A percentile compares a stretch with the other conserved stretches of the same genome.
phyloP scores from a whole-genome alignment of 495 filamentous ascomycete genomes.

The Trichoderma parareesei region DNA sequence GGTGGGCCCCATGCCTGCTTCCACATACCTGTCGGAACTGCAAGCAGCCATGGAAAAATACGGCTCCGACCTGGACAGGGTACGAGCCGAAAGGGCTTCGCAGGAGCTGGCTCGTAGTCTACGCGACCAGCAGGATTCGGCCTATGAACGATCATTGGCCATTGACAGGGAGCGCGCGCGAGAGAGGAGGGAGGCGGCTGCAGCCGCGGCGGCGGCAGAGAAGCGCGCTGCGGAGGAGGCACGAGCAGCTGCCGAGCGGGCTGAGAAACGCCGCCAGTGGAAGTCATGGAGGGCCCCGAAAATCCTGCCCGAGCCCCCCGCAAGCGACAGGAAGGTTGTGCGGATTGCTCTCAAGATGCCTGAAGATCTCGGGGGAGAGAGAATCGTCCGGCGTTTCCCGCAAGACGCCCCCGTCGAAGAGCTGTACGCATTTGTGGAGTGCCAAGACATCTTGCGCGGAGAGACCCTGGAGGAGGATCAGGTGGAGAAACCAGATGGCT shows the following conservation, averaged over 20 bases:
- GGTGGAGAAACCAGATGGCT: constrained; percentile 51
- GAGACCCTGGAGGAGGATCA: constrained; percentile 28
- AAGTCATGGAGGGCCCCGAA: constrained; percentile 65
- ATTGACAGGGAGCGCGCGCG: constrained; percentile 76
- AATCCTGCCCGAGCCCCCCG: constrained; percentile 59
- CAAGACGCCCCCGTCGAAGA: constrained; percentile 66
- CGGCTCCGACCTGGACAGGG: constrained; percentile 56
- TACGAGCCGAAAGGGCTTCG: constrained; percentile 60
- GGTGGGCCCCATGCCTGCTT: constrained; percentile 55
- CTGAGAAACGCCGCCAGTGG: constrained; percentile 61
- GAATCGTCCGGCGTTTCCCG: constrained; percentile 67
- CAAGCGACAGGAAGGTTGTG: constrained; percentile 58
- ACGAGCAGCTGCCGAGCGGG: constrained; percentile 51
- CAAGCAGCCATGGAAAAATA: constrained; percentile 62
- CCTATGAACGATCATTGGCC: constrained; percentile 85
- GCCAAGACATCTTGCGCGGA: constrained; percentile 54
- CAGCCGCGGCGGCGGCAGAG: constrained; percentile 52
- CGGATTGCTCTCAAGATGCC: constrained; percentile 75
- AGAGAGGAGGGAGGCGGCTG: constrained; percentile 65
- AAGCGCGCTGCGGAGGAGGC: constrained; percentile 48
- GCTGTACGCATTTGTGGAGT: constrained; percentile 94
- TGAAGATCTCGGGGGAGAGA: constrained; percentile 46
- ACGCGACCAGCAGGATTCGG: constrained; percentile 76
- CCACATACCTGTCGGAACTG: constrained; percentile 62
- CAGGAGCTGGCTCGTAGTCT: constrained; percentile 71